These are phyloP conservation scores for Triticum aestivum DNA, from an alignment of 176 grass and related monocot species.

Conservation along the genomic window IWGSC_CS_RefSeq_v2.1 NC_057806.1:66251389-66251888, in stretches of 20 bases:
- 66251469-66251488: conserved; percentile 15
- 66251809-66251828: background rate
- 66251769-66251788: conserved; percentile 7
- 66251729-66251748: background rate
- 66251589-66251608: conserved; percentile 47
- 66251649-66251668: background rate
- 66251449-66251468: conserved; percentile 35
- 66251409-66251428: conserved; percentile 57
- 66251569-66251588: conserved; percentile 59
- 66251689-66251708: conserved; percentile 10
- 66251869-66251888: background rate
- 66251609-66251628: conserved; percentile 12
- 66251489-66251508: conserved; percentile 45
- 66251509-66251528: conserved; percentile 34
- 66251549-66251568: conserved; percentile 38
- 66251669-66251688: background rate
- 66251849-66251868: background rate
- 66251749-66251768: background rate
- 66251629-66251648: background rate
- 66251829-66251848: conserved; percentile 3
- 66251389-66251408: conserved; percentile 65
- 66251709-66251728: background rate
- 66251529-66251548: conserved; percentile 64
- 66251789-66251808: background rate
- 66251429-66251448: conserved; percentile 72